Percentiles rank a stretch among this genome's conserved stretches.
phyloP scores from a whole-genome alignment of 2,329 filamentous ascomycete genomes.

The Gaeumannomyces sp. region DNA sequence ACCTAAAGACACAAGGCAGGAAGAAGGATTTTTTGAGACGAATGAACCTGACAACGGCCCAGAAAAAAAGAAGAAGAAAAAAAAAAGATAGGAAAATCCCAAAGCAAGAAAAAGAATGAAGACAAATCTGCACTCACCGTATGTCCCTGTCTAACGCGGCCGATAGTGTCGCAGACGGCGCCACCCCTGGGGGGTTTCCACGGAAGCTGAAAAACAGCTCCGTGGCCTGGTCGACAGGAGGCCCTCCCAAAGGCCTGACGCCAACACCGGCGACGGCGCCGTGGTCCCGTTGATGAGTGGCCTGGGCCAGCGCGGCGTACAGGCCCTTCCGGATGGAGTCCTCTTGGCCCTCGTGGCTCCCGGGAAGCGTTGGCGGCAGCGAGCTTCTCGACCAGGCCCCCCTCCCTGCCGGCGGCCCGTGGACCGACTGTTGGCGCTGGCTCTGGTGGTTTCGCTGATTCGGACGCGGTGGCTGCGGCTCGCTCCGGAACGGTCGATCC shows the following conservation, averaged over 20 bases:
- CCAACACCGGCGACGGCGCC: neutral
- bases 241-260: too few relatives aligned
- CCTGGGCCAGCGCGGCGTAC: slow-evolving; percentile 11
- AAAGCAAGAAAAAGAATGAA: neutral
- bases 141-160: neutral
- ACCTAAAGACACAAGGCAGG: too few relatives aligned
- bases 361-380: slow-evolving; percentile 12
- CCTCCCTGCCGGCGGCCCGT: neutral
- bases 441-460: neutral
- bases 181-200: neutral
- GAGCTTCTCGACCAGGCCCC: slow-evolving; percentile 11
- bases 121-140: neutral
- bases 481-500: neutral
- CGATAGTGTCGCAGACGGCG: neutral
- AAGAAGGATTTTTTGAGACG: neutral
- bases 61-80: neutral
- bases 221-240: neutral
- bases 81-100: neutral
- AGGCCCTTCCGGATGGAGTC: slow-evolving; percentile 15
- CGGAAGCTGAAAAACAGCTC: neutral
- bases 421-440: neutral
- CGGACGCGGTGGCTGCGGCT: neutral
- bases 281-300: neutral
- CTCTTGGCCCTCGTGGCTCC: slow-evolving; percentile 15
- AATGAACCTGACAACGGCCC: neutral